A percentile compares a stretch with the other conserved stretches of the same genome.
Evolutionary conservation across 164 flowering plant species (phyloP).

Genomic region (Buxus sempervirens): DNA sequence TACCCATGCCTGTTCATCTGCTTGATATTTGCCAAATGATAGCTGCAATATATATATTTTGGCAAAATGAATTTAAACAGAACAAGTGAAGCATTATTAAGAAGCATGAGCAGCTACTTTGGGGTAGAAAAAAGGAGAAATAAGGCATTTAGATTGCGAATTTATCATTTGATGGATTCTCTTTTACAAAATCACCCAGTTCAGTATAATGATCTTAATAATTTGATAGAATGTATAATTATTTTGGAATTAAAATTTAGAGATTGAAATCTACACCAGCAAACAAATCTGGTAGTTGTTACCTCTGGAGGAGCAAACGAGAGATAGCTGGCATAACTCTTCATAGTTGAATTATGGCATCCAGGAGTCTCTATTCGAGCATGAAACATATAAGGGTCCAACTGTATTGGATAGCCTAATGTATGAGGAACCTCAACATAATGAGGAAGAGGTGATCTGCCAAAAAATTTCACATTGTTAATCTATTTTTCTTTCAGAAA

Average conservation of each 20-base stretch:
- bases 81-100: neutral
- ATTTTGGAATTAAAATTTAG: no score
- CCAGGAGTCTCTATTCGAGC: constrained; percentile 61
- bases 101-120: no score
- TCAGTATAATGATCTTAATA: neutral
- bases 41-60: constrained; percentile 46
- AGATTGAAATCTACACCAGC: neutral
- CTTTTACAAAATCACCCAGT: neutral
- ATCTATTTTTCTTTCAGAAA: neutral
- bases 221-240: no score
- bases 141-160: no score
- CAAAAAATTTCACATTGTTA: constrained; percentile 6
- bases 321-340: constrained; percentile 56
- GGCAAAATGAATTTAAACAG: neutral
- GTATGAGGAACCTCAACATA: constrained; percentile 52
- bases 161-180: neutral
- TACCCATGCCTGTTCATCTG: constrained; percentile 93
- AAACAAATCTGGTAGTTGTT: constrained; percentile 1
- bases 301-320: constrained; percentile 99
- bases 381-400: constrained; percentile 58
- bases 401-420: constrained; percentile 61
- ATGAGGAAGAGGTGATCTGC: constrained; percentile 75
- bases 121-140: no score
- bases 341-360: constrained; percentile 26
- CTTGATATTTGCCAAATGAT: constrained; percentile 67